phyloP scores from a whole-genome alignment of 495 filamentous ascomycete species.

The Lophiostoma macrostomum region DNA sequence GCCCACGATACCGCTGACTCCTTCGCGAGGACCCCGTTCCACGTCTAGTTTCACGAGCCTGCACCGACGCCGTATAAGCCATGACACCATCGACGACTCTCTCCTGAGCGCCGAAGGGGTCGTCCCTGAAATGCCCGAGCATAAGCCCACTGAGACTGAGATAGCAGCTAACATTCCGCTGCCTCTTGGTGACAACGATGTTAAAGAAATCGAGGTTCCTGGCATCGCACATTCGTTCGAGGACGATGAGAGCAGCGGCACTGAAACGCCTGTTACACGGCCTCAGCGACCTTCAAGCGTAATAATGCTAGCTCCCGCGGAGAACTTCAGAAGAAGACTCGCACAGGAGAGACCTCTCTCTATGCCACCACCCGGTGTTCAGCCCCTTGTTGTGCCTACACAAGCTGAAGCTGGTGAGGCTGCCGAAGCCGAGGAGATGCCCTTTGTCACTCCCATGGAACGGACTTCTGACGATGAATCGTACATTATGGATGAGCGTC shows the following conservation, averaged over 20 bases:
- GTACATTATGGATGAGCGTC: slow-evolving; percentile 19
- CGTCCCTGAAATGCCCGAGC: slow-evolving; percentile 32
- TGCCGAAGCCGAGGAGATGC: slow-evolving; percentile 1
- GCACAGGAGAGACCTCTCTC: slow-evolving; percentile 20
- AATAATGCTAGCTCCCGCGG: slow-evolving; percentile 26
- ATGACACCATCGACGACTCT: slow-evolving; percentile 22
- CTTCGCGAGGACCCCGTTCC: slow-evolving; percentile 14
- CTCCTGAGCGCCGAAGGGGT: neutral
- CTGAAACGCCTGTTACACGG: slow-evolving; percentile 24
- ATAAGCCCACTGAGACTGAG: slow-evolving; percentile 40
- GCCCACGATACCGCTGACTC: slow-evolving; percentile 37
- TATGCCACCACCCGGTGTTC: slow-evolving; percentile 18
- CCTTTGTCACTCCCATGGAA: slow-evolving; percentile 22
- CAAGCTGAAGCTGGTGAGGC: neutral
- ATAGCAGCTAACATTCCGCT: slow-evolving; percentile 57
- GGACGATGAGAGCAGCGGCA: slow-evolving; percentile 52
- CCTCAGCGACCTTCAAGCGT: slow-evolving; percentile 26
- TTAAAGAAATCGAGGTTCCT: slow-evolving; percentile 71
- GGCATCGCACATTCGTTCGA: slow-evolving; percentile 59
- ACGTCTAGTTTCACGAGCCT: slow-evolving; percentile 24
- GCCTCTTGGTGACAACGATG: slow-evolving; percentile 64
- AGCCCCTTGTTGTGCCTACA: slow-evolving; percentile 14
- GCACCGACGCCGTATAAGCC: slow-evolving; percentile 18
- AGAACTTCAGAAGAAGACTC: slow-evolving; percentile 8
- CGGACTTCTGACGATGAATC: slow-evolving; percentile 22